phyloP scores from a whole-genome alignment of 805 yeast genomes.

The Yamadazyma sp. region DNA sequence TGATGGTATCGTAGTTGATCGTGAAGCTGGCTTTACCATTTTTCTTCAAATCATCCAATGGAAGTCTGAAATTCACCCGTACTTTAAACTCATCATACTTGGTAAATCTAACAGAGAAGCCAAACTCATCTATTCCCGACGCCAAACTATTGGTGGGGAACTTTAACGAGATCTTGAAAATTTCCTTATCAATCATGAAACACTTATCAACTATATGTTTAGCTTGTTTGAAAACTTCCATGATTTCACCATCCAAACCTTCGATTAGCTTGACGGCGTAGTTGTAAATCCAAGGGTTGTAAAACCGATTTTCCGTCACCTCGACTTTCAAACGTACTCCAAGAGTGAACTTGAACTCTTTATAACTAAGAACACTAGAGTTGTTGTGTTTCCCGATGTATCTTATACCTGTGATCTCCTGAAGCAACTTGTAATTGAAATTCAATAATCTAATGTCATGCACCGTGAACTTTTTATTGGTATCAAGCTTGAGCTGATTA shows the following conservation, averaged over 20 bases:
- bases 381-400: conserved; percentile 9
- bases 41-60: conserved; percentile 1
- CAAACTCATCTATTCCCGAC: background rate
- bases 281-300: conserved; percentile 15
- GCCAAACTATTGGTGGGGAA: conserved; percentile 23
- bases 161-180: conserved; percentile 28
- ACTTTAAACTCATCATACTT: conserved; percentile 5
- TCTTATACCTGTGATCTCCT: conserved; percentile 25
- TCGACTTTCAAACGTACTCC: conserved; percentile 5
- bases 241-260: conserved; percentile 2
- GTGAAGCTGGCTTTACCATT: conserved; percentile 1
- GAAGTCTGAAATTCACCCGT: background rate
- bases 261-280: conserved; percentile 6
- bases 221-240: conserved; percentile 21
- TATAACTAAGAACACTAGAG: conserved; percentile 5
- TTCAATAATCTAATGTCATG: conserved; percentile 23
- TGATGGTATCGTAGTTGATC: conserved; percentile 4
- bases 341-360: conserved; percentile 14
- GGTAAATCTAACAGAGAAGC: conserved; percentile 5
- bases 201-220: conserved; percentile 19
- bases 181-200: conserved; percentile 27
- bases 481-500: conserved; percentile 10
- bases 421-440: conserved; percentile 25
- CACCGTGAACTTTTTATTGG: conserved; percentile 19
- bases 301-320: conserved; percentile 7